A percentile compares a stretch with the other conserved stretches of the same genome.
These are phyloP conservation scores for Actinomucor elegans DNA, from an alignment of 371 early-diverging fungal genomes.

Conservation along the genomic window DNA sequence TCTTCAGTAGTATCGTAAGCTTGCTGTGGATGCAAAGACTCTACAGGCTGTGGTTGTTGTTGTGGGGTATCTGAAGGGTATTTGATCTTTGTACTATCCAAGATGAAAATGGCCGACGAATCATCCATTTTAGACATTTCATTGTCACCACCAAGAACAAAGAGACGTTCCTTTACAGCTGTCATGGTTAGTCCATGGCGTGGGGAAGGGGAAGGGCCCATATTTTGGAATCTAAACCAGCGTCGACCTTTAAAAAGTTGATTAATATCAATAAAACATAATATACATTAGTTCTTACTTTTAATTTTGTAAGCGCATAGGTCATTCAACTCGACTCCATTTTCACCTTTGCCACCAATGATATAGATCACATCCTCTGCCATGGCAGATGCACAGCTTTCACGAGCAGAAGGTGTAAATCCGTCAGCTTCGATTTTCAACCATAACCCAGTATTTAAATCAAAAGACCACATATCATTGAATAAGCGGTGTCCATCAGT, in stretches of 20 bases:
- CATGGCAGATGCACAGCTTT: slow-evolving; percentile 65
- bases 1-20: background rate
- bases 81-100: slow-evolving; percentile 75
- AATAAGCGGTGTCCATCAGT: slow-evolving; percentile 65
- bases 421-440: slow-evolving; percentile 61
- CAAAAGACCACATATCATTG: slow-evolving; percentile 78
- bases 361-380: slow-evolving; percentile 77
- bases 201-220: slow-evolving; percentile 68
- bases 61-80: slow-evolving; percentile 57
- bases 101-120: slow-evolving; percentile 50
- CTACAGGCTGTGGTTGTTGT: slow-evolving; percentile 20
- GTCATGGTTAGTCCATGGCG: slow-evolving; percentile 65
- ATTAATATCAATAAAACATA: background rate
- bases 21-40: background rate
- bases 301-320: slow-evolving; percentile 72
- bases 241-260: slow-evolving; percentile 20
- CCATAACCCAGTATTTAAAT: slow-evolving; percentile 61
- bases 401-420: slow-evolving; percentile 65
- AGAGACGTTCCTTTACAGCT: slow-evolving; percentile 61
- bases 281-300: slow-evolving; percentile 34
- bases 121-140: slow-evolving; percentile 53
- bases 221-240: slow-evolving; percentile 77
- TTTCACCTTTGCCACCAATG: slow-evolving; percentile 68
- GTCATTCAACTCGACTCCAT: slow-evolving; percentile 65
- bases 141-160: slow-evolving; percentile 68